Conservation (phyloP, 176 grass and related monocot species). For the Tuctoria greenei region DNA sequence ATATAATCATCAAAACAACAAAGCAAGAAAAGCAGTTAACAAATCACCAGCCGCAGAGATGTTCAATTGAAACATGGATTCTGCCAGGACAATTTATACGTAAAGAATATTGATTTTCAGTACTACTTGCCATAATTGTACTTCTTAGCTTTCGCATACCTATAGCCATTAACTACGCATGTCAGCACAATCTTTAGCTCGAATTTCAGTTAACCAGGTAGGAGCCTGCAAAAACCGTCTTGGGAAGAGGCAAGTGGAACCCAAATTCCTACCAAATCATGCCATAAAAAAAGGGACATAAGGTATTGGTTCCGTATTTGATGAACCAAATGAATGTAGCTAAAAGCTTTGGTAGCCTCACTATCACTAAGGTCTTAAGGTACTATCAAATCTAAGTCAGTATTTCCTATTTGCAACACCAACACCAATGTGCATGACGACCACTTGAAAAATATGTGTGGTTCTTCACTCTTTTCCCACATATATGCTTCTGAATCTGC, state of each 20-base stretch:
- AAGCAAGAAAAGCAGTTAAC: not conserved
- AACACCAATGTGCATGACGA: not conserved
- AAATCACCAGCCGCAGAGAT: not conserved
- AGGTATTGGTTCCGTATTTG: not conserved
- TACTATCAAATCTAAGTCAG: not conserved
- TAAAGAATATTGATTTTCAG: not conserved
- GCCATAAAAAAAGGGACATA: not conserved
- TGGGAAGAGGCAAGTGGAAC: not conserved
- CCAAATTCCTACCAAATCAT: not conserved
- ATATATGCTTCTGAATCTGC: constrained; percentile 25
- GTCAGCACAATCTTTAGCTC: not conserved
- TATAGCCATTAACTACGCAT: not conserved
- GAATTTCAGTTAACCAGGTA: not conserved
- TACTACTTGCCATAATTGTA: constrained; percentile 3
- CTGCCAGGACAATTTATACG: not conserved
- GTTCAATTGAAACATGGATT: not conserved
- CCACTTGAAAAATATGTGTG: not conserved
- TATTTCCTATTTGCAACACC: not conserved
- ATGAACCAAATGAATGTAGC: constrained; percentile 10
- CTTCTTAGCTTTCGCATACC: not conserved
- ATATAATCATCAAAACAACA: not conserved
- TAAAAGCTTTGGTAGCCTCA: not conserved
- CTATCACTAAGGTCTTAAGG: constrained; percentile 21
- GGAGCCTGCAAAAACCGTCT: no score
- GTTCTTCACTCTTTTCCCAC: not conserved